Percentiles rank a stretch among this genome's conserved stretches.
Conservation (phyloP, 129 eudicot species). For the Scalesia atractyloides region DNA sequence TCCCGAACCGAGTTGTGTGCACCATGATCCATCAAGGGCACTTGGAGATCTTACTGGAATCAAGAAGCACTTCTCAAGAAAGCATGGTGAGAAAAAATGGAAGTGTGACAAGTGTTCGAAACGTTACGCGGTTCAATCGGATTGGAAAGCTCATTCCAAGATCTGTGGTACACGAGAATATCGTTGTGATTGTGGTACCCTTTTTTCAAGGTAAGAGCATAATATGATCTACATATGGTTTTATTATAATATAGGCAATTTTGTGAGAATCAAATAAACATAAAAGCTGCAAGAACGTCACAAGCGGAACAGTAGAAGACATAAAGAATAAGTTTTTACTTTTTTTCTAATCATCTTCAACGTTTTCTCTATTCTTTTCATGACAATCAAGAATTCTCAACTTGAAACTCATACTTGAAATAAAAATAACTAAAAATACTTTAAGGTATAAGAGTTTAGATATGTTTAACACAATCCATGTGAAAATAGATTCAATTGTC, state of each 20-base stretch:
- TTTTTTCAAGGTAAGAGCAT: slow-evolving; percentile 68
- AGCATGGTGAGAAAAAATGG: slow-evolving; percentile 91
- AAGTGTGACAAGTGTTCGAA: slow-evolving; percentile 83
- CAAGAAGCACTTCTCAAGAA: slow-evolving; percentile 72
- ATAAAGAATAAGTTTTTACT: slow-evolving; percentile 7
- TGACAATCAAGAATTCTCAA: slow-evolving; percentile 12
- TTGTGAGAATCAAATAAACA: slow-evolving; percentile 11
- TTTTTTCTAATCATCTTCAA: slow-evolving; percentile 18
- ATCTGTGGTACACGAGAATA: slow-evolving; percentile 87
- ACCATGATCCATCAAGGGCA: slow-evolving; percentile 84
- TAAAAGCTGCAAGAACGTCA: slow-evolving; percentile 22
- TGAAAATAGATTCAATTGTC: no score
- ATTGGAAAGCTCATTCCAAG: slow-evolving; percentile 95
- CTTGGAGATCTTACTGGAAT: slow-evolving; percentile 84
- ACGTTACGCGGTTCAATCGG: slow-evolving; percentile 86
- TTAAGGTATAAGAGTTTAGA: no score
- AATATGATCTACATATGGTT: slow-evolving; percentile 18
- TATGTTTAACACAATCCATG: no score
- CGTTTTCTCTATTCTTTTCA: slow-evolving; percentile 14
- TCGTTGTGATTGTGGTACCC: slow-evolving; percentile 88
- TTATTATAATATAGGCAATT: background rate
- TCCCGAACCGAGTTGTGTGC: slow-evolving; percentile 74
- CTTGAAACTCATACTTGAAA: background rate
- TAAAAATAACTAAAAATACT: no score
- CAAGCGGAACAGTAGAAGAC: slow-evolving; percentile 39